Conservation (phyloP, 805 yeast species). For the Cyberlindnera suaveolens region DNA sequence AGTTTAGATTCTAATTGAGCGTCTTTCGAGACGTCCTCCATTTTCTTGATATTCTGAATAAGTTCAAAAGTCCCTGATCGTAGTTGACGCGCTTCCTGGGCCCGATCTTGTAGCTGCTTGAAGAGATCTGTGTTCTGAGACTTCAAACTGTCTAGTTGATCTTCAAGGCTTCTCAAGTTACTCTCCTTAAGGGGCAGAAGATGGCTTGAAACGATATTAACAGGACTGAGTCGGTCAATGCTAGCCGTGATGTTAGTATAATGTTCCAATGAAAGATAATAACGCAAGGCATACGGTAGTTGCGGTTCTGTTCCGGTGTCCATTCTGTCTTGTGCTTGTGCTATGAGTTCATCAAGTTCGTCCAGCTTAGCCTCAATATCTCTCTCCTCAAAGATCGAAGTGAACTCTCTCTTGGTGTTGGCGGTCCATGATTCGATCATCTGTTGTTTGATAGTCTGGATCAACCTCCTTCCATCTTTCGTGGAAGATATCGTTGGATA, state of each 20-base stretch:
- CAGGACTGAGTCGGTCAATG: constrained; percentile 17
- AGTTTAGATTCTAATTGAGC: constrained; percentile 9
- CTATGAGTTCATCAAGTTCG: constrained; percentile 39
- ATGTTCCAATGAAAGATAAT: neutral
- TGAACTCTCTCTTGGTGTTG: constrained; percentile 40
- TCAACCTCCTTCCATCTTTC: constrained; percentile 33
- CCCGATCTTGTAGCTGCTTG: constrained; percentile 9
- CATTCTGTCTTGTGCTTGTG: constrained; percentile 25
- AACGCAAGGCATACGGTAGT: neutral
- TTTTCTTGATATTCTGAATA: constrained; percentile 7
- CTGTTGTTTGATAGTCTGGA: constrained; percentile 42
- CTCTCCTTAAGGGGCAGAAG: constrained; percentile 19
- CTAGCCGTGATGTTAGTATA: neutral
- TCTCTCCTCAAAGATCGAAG: constrained; percentile 42
- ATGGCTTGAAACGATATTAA: constrained; percentile 18
- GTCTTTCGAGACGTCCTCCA: constrained; percentile 7
- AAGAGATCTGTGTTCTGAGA: constrained; percentile 8
- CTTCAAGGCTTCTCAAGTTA: constrained; percentile 11
- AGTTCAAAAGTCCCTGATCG: constrained; percentile 4
- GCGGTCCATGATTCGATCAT: constrained; percentile 40
- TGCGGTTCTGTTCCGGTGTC: constrained; percentile 5
- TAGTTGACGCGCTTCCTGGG: constrained; percentile 8
- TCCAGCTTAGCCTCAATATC: constrained; percentile 34
- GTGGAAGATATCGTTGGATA: constrained; percentile 42
- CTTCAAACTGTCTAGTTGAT: constrained; percentile 11